These are phyloP conservation scores for Backusella circina DNA, from an alignment of 192 early-diverging fungal genomes.

Conservation along the genomic window DNA sequence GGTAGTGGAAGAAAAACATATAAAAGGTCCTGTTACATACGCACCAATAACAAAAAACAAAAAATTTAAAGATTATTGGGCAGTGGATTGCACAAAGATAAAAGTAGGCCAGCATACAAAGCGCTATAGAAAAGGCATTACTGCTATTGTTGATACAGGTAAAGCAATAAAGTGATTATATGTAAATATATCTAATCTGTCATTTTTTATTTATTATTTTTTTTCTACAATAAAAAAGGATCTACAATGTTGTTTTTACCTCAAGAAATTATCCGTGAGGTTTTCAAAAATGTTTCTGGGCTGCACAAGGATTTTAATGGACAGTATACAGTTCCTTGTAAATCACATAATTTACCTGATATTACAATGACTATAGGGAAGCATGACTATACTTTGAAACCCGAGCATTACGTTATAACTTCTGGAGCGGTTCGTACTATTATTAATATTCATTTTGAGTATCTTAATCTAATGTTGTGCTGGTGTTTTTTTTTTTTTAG, in stretches of 20 bases:
- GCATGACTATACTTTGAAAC: conserved; percentile 3
- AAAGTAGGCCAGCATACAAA: conserved; percentile 3
- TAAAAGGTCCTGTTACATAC: conserved; percentile 14
- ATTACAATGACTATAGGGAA: conserved; percentile 17
- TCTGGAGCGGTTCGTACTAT: neutral
- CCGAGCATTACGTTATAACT: conserved; percentile 23
- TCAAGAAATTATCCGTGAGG: neutral
- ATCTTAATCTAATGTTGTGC: neutral
- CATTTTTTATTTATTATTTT: neutral
- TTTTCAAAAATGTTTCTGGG: conserved; percentile 3
- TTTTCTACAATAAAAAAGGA: neutral
- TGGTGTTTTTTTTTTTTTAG: neutral
- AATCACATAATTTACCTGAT: conserved; percentile 1
- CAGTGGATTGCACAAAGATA: conserved; percentile 16
- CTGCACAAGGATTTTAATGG: conserved; percentile 1
- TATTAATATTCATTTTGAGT: neutral
- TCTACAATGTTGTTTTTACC: conserved; percentile 28
- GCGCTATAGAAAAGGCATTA: neutral
- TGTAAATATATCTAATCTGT: neutral
- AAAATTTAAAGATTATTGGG: conserved; percentile 29
- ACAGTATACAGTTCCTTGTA: conserved; percentile 22
- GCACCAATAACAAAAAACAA: neutral
- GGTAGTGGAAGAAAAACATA: conserved; percentile 9
- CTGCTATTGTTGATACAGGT: conserved; percentile 22
- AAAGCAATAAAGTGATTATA: neutral